A percentile compares a stretch with the other conserved stretches of the same genome.
Conservation (phyloP, 495 filamentous ascomycete genomes). For the Oidiodendron maius region DNA sequence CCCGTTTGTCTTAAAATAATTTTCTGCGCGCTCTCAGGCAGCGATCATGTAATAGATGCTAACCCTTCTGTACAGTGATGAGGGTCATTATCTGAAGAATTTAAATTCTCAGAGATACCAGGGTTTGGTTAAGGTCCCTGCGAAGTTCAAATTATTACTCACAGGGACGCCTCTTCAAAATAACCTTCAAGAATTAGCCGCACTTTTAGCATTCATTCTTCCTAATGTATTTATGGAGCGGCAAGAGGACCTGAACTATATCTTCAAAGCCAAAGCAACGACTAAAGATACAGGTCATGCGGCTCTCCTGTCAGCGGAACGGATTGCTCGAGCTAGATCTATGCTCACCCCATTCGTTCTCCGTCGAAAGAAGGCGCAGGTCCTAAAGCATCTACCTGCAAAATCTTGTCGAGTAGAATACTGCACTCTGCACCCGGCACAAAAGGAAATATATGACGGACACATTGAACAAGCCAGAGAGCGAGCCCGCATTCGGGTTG, state of each 20-base stretch:
- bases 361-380: constrained; percentile 88
- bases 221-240: constrained; percentile 71
- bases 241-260: constrained; percentile 65
- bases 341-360: constrained; percentile 95
- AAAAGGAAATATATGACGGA: constrained; percentile 66
- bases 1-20: too few species aligned
- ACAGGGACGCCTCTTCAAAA: constrained; percentile 96
- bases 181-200: constrained; percentile 85
- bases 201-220: constrained; percentile 85
- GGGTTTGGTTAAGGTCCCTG: constrained; percentile 69
- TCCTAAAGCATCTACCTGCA: constrained; percentile 78
- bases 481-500: constrained; percentile 25
- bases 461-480: constrained; percentile 31
- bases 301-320: constrained; percentile 74
- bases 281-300: constrained; percentile 66
- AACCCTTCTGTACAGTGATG: constrained; percentile 42
- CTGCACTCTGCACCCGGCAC: constrained; percentile 66
- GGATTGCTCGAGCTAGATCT: constrained; percentile 77
- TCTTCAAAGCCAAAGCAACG: constrained; percentile 90
- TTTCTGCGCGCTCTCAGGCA: not conserved
- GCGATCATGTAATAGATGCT: not conserved
- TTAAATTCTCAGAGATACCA: constrained; percentile 73
- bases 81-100: constrained; percentile 90
- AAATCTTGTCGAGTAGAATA: constrained; percentile 74
- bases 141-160: constrained; percentile 74